A percentile compares a stretch with the other conserved stretches of the same genome.
These are phyloP conservation scores for Cyanodermella asteris DNA, from an alignment of 2,329 filamentous ascomycete genomes.

Conservation along the genomic window DNA sequence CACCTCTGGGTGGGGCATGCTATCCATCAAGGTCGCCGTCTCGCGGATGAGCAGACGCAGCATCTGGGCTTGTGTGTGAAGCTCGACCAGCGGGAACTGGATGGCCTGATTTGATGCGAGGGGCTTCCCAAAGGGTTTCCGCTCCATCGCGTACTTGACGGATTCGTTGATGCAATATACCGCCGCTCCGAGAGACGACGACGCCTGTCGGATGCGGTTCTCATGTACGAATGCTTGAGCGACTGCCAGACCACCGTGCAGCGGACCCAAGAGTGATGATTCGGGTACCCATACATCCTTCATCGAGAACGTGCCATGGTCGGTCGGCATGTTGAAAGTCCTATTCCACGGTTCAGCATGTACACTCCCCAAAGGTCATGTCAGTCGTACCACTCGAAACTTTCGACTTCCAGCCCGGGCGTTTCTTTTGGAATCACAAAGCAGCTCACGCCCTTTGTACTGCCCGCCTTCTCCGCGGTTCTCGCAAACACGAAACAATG, in stretches of 20 bases:
- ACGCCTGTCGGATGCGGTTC: slow-evolving; percentile 43
- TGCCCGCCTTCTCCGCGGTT: slow-evolving; percentile 30
- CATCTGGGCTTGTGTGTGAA: slow-evolving; percentile 41
- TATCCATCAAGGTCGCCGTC: slow-evolving; percentile 40
- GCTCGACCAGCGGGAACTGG: slow-evolving; percentile 41
- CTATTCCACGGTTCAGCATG: neutral
- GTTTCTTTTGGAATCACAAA: slow-evolving; percentile 35
- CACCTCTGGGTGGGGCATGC: slow-evolving; percentile 24
- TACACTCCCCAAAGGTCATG: neutral
- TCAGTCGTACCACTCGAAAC: slow-evolving; percentile 29
- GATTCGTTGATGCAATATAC: slow-evolving; percentile 35
- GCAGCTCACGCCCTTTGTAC: slow-evolving; percentile 35
- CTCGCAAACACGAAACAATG: slow-evolving; percentile 41
- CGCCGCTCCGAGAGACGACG: slow-evolving; percentile 36
- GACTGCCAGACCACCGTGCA: slow-evolving; percentile 34
- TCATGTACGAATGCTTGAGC: slow-evolving; percentile 45
- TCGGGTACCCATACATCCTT: slow-evolving; percentile 34
- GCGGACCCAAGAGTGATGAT: slow-evolving; percentile 28
- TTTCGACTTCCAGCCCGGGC: slow-evolving; percentile 30
- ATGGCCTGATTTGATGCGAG: slow-evolving; percentile 40
- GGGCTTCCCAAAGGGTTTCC: slow-evolving; percentile 33
- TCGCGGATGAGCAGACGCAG: slow-evolving; percentile 36
- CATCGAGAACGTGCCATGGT: slow-evolving; percentile 38
- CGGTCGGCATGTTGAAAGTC: slow-evolving; percentile 46
- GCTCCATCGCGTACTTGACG: slow-evolving; percentile 31